These are phyloP conservation scores for Butyriboletus loyo DNA, from an alignment of 768 basidiomycete species.

Conservation along the genomic window DNA sequence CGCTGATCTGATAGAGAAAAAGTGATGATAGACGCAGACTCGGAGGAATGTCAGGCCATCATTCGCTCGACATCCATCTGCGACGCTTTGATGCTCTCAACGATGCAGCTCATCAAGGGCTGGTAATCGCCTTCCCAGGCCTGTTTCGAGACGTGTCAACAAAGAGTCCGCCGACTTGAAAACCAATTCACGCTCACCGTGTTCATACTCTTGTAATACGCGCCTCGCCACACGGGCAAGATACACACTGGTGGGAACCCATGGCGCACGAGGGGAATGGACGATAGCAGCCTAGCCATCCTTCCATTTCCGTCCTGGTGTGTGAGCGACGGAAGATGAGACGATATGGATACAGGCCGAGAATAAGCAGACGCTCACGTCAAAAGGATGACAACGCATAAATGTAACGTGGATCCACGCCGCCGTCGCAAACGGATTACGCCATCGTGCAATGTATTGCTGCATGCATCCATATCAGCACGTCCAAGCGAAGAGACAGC, in stretches of 20 bases:
- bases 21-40: background rate
- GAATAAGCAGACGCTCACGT: conserved; percentile 18
- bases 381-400: conserved; percentile 35
- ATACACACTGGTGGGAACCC: conserved; percentile 33
- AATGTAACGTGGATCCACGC: conserved; percentile 35
- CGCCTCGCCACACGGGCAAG: conserved; percentile 16
- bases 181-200: conserved; percentile 15
- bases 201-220: conserved; percentile 34
- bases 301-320: conserved; percentile 37
- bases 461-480: background rate
- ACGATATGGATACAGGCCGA: background rate
- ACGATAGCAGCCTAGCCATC: conserved; percentile 32
- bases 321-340: background rate
- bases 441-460: conserved; percentile 38
- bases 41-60: conserved; percentile 17
- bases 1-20: no score
- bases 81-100: conserved; percentile 23
- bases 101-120: conserved; percentile 31
- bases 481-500: background rate
- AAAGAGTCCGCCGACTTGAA: no score
- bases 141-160: conserved; percentile 8
- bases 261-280: conserved; percentile 32
- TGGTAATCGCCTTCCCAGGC: conserved; percentile 34
- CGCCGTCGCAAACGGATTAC: conserved; percentile 36
- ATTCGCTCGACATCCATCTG: conserved; percentile 28